phyloP scores from a whole-genome alignment of 2,329 filamentous ascomycete genomes.

The Sphaerulina musiva region DNA sequence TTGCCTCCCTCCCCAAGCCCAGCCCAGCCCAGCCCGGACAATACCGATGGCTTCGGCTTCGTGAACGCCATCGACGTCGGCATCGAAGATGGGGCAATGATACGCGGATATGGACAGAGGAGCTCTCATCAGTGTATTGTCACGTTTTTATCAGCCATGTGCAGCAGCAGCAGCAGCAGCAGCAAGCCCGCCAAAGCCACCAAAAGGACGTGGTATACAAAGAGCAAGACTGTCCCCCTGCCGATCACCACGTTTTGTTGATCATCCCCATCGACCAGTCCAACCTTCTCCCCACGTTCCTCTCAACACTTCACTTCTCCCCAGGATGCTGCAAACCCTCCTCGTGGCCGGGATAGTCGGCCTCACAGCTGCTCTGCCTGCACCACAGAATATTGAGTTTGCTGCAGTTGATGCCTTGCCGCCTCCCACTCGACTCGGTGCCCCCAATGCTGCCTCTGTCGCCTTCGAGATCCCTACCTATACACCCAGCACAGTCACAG shows the following conservation, averaged over 20 bases:
- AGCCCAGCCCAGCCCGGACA: no score
- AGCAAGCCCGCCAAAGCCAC: no score
- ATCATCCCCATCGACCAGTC: neutral
- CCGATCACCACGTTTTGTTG: neutral
- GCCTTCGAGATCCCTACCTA: constrained; percentile 14
- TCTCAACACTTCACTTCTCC: neutral
- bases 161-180: no score
- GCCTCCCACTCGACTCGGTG: constrained; percentile 9
- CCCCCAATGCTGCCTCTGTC: constrained; percentile 6
- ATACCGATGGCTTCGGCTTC: no score
- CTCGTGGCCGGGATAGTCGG: constrained; percentile 10
- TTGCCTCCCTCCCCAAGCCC: no score
- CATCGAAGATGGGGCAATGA: no score
- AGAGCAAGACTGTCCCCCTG: neutral
- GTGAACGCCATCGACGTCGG: no score
- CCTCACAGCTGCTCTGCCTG: constrained; percentile 17
- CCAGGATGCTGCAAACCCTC: constrained; percentile 6
- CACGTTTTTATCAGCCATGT: no score
- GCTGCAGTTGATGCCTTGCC: constrained; percentile 15
- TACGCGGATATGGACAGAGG: no score
- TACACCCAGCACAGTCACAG: constrained; percentile 9
- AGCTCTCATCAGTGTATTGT: no score
- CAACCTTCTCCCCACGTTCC: neutral
- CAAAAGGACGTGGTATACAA: no score
- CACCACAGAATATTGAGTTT: constrained; percentile 23